Base-by-base conservation (phyloP, 768 basidiomycete species). In the Clavaria fumosa region DNA sequence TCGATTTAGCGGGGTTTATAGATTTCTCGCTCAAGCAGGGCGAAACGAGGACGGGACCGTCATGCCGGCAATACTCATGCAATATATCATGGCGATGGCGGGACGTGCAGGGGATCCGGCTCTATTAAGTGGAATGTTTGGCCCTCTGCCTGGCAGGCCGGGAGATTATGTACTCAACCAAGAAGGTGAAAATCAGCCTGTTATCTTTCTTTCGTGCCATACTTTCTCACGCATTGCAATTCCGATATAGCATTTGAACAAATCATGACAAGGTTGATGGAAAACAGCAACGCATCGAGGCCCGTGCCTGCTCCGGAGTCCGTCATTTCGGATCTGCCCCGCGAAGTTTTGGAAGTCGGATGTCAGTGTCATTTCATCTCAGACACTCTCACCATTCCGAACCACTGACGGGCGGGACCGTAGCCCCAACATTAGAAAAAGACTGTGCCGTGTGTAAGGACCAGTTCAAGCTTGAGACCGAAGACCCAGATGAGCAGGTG, bases 371-470 rank as follows among this genome's bases (percentile, higher is more conserved):
- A 34, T 24, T 6, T 38, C 32, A 23, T 36, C 35, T 32, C 44
- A 5, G 4, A 21, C 14, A 24, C n/a, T n/a, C n/a, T n/a, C n/a
- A n/a, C n/a, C n/a, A n/a, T n/a, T 17, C 20, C 17, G 39, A 28
- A 17, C 34, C 24, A 14, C 36, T 45, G 9, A 45, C 34, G 39
- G 30, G 35, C 35, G 11, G 23, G 19, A 32, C 37, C 4, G 37
- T 23, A 83, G 81, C 77, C 2, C 53, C 64, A 1, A 58, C 70
- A 24, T 59, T 85, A 35, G 67, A 76, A 45, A 78, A 73, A 43
- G 83, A 93, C 44, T 97, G 91, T 50, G 81, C 88, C 0, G 76
- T 97, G 17, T 97, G 91, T 60, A 89, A 93, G 58, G 89, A 93
- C 22, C 75, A 78, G 37, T 84, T 84, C 54, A 67, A 66, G 31